phyloP scores from a whole-genome alignment of 2,329 filamentous ascomycete genomes.

The Nakataea oryzae region DNA sequence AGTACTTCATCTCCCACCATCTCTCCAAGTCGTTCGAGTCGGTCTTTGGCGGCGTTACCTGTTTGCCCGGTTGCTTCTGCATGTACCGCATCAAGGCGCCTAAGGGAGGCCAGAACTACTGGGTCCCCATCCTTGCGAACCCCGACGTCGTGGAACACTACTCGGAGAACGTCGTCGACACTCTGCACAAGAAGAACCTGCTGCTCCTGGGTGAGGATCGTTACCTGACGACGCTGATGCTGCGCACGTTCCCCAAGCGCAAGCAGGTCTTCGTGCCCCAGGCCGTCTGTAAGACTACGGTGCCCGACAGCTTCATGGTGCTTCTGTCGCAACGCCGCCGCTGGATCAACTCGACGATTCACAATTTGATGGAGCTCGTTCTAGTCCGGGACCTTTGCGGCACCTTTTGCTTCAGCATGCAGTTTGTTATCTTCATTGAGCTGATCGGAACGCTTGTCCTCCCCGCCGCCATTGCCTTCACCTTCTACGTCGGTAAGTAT shows the following conservation, averaged over 20 bases:
- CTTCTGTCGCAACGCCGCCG: conserved; percentile 87
- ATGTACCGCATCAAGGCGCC: conserved; percentile 99
- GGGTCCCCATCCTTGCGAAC: conserved; percentile 97
- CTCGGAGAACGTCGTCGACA: conserved; percentile 97
- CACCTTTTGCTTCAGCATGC: conserved; percentile 99
- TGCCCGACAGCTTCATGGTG: conserved; percentile 86
- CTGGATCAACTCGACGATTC: conserved; percentile 99
- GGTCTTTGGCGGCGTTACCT: conserved; percentile 97
- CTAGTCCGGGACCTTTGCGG: conserved; percentile 93
- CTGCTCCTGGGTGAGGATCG: conserved; percentile 88
- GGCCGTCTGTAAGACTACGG: conserved; percentile 96
- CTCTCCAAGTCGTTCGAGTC: conserved; percentile 96
- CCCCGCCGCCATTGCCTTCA: conserved; percentile 93
- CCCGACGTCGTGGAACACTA: conserved; percentile 99
- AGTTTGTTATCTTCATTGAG: conserved; percentile 95
- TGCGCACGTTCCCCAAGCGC: conserved; percentile 96
- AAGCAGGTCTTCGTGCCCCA: conserved; percentile 99
- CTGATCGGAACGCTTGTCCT: conserved; percentile 88
- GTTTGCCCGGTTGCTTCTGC: conserved; percentile 96
- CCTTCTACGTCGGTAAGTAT: conserved; percentile 81
- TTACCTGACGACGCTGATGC: conserved; percentile 92
- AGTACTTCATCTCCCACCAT: conserved; percentile 99
- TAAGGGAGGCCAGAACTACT: conserved; percentile 97
- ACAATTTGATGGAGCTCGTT: conserved; percentile 96
- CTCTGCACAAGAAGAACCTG: conserved; percentile 94